Conservation (phyloP, 768 basidiomycete species). For the Collybiopsis confluens region DNA sequence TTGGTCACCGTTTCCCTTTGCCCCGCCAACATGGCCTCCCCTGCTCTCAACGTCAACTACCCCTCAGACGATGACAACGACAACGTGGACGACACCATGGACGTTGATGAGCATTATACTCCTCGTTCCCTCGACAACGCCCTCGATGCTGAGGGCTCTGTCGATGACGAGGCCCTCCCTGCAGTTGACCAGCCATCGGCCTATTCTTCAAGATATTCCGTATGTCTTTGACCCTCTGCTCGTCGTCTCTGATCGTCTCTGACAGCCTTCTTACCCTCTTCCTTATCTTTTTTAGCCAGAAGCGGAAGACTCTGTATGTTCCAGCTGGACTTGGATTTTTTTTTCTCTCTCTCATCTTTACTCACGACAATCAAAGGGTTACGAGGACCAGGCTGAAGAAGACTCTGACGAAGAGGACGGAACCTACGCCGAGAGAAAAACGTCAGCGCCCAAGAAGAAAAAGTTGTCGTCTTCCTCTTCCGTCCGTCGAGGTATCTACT, state of each 20-base stretch:
- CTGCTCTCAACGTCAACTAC: conserved; percentile 51
- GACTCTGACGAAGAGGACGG: conserved; percentile 65
- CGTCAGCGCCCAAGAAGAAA: conserved; percentile 66
- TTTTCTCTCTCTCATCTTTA: conserved; percentile 16
- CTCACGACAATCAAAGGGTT: conserved; percentile 30
- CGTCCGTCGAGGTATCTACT: conserved; percentile 46
- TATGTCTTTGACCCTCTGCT: conserved; percentile 7
- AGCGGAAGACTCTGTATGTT: conserved; percentile 59
- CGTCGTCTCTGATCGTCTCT: conserved; percentile 5
- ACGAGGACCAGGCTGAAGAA: conserved; percentile 57
- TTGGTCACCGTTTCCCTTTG: conserved; percentile 23
- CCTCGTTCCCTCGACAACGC: conserved; percentile 44
- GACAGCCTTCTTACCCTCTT: conserved; percentile 10
- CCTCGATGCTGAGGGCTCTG: conserved; percentile 61
- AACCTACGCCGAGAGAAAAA: conserved; percentile 46
- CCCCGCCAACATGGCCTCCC: conserved; percentile 23
- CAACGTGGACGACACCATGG: conserved; percentile 57
- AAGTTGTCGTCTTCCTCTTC: conserved; percentile 39
- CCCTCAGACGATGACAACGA: conserved; percentile 46
- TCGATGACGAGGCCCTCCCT: conserved; percentile 53
- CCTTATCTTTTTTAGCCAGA: conserved; percentile 27
- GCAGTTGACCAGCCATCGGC: conserved; percentile 28
- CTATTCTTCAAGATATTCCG: conserved; percentile 36
- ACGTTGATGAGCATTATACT: conserved; percentile 61
- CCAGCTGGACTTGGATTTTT: conserved; percentile 14